Percentiles rank a stretch among this genome's conserved stretches.
phyloP scores from a whole-genome alignment of 345 rosid species.

The Acer campestre region DNA sequence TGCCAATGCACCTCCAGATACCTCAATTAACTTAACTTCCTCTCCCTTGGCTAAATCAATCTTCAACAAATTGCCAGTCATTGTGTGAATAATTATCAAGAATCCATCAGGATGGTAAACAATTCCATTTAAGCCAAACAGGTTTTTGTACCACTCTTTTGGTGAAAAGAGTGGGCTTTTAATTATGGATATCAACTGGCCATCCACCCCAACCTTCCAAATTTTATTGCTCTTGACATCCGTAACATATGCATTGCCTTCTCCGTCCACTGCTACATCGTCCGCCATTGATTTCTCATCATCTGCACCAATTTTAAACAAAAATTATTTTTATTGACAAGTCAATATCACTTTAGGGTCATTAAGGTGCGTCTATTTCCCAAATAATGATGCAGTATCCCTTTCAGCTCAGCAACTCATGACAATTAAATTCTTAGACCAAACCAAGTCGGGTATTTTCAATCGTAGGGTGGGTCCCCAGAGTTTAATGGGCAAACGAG shows the following conservation, averaged over 20 bases:
- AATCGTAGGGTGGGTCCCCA: too few relatives aligned
- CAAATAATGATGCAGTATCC: not conserved
- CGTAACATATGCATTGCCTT: constrained; percentile 78
- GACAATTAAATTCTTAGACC: not conserved
- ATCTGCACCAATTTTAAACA: constrained; percentile 29
- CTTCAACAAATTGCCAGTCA: constrained; percentile 65
- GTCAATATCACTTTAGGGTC: not conserved
- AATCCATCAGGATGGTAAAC: constrained; percentile 83
- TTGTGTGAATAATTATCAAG: constrained; percentile 73
- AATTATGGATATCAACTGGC: constrained; percentile 55
- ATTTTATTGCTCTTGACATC: constrained; percentile 66
- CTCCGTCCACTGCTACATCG: constrained; percentile 72
- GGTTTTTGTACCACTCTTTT: constrained; percentile 68
- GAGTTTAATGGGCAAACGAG: too few relatives aligned
- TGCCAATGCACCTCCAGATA: constrained; percentile 53
- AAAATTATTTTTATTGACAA: not conserved
- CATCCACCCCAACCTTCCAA: constrained; percentile 71
- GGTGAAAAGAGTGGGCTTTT: constrained; percentile 59
- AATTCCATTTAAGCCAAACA: constrained; percentile 76
- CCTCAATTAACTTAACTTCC: constrained; percentile 49
- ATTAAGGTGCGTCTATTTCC: not conserved
- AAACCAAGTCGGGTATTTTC: not conserved
- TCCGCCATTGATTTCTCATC: constrained; percentile 77
- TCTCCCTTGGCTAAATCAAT: constrained; percentile 49
- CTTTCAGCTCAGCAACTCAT: not conserved